Base-by-base conservation (phyloP, 2,329 filamentous ascomycete genomes). In the Amauroascus verrucosus region DNA sequence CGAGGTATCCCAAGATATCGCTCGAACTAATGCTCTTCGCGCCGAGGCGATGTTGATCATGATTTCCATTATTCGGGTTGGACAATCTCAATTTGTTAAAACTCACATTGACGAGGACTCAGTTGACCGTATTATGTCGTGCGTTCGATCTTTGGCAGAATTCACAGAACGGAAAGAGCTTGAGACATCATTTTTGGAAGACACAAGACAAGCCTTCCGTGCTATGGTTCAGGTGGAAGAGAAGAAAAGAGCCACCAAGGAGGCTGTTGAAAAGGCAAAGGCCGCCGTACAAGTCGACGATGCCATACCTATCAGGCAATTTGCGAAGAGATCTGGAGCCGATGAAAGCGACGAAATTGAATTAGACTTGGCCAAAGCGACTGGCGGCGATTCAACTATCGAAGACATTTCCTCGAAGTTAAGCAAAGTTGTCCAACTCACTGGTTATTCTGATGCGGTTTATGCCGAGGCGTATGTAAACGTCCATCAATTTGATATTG, bases 381-480 rank as follows among this genome's bases (percentile, higher is more conserved):
- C 91, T 20, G 91, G 91, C 44, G 93, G 91, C 55, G 91, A 97
- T 68, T 80, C 83, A 14, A 81, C 81, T 1, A 77, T 85, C 1
- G 93, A 96, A 66, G 89, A 96, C 59, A 77, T 96, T 2, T 85
- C 87, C 11, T 95, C 89, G 52, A 98, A 98, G 72, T 82, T 98
- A 57, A 96, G 86, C 74, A 83, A 93, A 13, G 91, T 98, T 35
- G 93, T 98, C 20, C 93, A 98, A 70, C 80, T 98, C 44, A 98
- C 93, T 16, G 93, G 93, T 57, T 98, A 98, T 78, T 97, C 93
- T 0, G 93, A 98, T 65, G 85, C 93, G 1, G 93, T 98, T 13
- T 98, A 98, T 64, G 93, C 88, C n/a, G 93, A 98, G 72, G 93
- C 93, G 4, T 98, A 98, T 63, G 91, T 98, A 65, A 95, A 95